Base-by-base conservation (phyloP, 2,329 filamentous ascomycete species). In the Claviceps quebecensis region DNA sequence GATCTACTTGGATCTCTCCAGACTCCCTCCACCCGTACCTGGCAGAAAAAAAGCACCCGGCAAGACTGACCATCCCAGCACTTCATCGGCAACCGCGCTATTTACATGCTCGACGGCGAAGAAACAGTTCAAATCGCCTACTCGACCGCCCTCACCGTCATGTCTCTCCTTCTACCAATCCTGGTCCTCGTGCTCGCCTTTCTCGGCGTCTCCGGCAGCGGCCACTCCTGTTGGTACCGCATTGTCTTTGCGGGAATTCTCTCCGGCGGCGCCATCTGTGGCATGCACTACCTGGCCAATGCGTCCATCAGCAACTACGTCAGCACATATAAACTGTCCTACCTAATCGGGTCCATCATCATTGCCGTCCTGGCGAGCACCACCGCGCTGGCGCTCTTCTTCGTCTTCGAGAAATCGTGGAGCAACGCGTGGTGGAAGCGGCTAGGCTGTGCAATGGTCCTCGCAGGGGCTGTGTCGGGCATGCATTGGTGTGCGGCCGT, bases 241-340 rank as follows among this genome's bases (percentile, higher is more conserved):
- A 73, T 85, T 14, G 61, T 73, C 4, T 60, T 79, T 5, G 83
- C 84, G 9, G 86, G 87, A 3, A 61, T 78, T 1, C 71, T 89
- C 41, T 83, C 84, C 1, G 87, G 87, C n/a, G 72, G 80, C 2
- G 82, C 86, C 36, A 83, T 91, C 48, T 87, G 83, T 53, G 84
- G 83, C 39, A 91, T 93, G 87, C 86, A 93, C 64, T 93, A 91
- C 60, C 71, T 91, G 17, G 86, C 86, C 17, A 87, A 93, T 62
- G 77, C 84, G 23, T 87, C 86, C 45, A 87, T 90, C 53, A 74
- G 75, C 37, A 91, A 93, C 63, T 94, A 91, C 62, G 66, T 62
- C 8, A 81, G 84, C 59, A 66, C 70, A 11, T 88, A 89, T 57
- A 63, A 67, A 5, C 60, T 69, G 14, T 68, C 67, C 22, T 79